Base-by-base conservation (phyloP, 441 rosid species). In the Erodium trifolium region DNA sequence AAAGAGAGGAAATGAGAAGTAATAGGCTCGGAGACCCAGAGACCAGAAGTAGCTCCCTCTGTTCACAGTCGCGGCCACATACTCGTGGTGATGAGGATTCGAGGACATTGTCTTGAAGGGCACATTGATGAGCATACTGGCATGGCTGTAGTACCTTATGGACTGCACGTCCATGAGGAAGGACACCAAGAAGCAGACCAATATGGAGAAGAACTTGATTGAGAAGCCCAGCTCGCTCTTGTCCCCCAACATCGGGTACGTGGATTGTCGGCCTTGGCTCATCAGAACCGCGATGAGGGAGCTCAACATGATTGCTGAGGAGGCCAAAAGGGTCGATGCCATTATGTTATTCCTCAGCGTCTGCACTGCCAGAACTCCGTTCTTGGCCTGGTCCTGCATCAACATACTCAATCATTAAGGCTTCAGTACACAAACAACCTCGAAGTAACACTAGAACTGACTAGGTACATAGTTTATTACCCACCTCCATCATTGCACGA, bases 241-340 rank as follows among this genome's bases (percentile, higher is more conserved):
- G 79, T 88, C 87, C 2, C 98, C 98, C 0, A 80, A 76, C 7
- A 82, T 78, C 19, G 85, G 67, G 86, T 84, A 77, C 0, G 77
- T 69, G 2, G 92, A 77, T 66, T 77, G 49, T 0, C 71, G 72
- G 3, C 67, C 78, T 64, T 82, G 72, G 0, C 86, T 81, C 93
- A 90, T 88, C 53, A 90, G 77, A 11, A 90, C 70, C 0, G 92
- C 96, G 12, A 92, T 85, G 49, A 92, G 81, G 5, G 96, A 92
- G 81, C 98, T 83, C 34, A 92, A 77, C 89, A 82, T 88, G 76
- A 92, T 88, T 1, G 98, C 91, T 1, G 92, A 88, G 5, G 98
- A 86, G 31, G 98, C 98, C 71, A 92, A 77, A 4, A 92, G 78
- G 16, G 93, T 92, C 27, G 98, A 92, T 0, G 98, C 97, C 98